Evolutionary conservation across 1,139 yeast genomes (phyloP).

Genomic region (Oligophagozyma castellii): DNA sequence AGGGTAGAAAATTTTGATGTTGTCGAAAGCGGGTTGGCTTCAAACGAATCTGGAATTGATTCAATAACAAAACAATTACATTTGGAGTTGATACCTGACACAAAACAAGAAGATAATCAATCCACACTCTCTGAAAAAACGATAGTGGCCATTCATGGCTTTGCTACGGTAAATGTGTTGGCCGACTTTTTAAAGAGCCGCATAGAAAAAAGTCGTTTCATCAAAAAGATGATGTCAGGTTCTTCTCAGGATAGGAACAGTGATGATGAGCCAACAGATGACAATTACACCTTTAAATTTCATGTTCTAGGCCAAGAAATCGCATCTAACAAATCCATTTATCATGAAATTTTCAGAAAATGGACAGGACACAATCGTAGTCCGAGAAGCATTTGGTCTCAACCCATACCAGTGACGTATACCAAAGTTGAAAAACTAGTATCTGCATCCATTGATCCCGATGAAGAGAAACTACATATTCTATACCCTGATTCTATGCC

Average conservation of each 20-base stretch:
- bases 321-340: slow-evolving; percentile 60
- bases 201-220: slow-evolving; percentile 18
- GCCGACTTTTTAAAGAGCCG: slow-evolving; percentile 44
- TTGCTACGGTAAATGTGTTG: slow-evolving; percentile 69
- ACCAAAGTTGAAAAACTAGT: slow-evolving; percentile 31
- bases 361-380: slow-evolving; percentile 32
- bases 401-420: slow-evolving; percentile 41
- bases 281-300: slow-evolving; percentile 44
- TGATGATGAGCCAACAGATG: slow-evolving; percentile 3
- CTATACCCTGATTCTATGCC: slow-evolving; percentile 15
- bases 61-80: slow-evolving; percentile 65
- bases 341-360: slow-evolving; percentile 60
- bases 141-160: slow-evolving; percentile 69
- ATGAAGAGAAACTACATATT: slow-evolving; percentile 2
- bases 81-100: slow-evolving; percentile 31
- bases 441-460: no score
- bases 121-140: slow-evolving; percentile 30
- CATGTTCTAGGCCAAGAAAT: slow-evolving; percentile 45
- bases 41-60: slow-evolving; percentile 32
- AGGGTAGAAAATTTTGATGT: slow-evolving; percentile 69
- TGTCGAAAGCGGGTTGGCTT: slow-evolving; percentile 37
- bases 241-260: slow-evolving; percentile 3
- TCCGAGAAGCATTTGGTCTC: slow-evolving; percentile 41
- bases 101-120: slow-evolving; percentile 23
- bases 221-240: slow-evolving; percentile 14